A percentile compares a stretch with the other conserved stretches of the same genome.
These are phyloP conservation scores for Bocquillonia castaneifolia DNA, from an alignment of 441 rosid genomes.

Conservation along the genomic window DNA sequence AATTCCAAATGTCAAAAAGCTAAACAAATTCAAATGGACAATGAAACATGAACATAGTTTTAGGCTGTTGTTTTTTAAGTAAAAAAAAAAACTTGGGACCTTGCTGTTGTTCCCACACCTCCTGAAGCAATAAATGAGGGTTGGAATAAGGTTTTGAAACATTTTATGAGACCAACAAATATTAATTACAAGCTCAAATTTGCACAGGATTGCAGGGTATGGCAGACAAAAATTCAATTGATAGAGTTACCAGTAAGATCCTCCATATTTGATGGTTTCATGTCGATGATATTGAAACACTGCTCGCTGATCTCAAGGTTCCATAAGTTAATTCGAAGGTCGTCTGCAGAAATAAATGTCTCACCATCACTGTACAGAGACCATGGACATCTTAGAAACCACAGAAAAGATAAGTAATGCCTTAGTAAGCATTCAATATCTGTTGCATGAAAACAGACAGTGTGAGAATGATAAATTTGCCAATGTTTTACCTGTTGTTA, in stretches of 20 bases:
- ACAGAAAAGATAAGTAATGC: background rate
- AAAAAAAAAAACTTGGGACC: background rate
- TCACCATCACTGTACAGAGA: slow-evolving; percentile 61
- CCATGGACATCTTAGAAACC: slow-evolving; percentile 26
- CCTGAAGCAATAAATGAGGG: background rate
- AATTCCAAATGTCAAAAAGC: background rate
- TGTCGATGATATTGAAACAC: slow-evolving; percentile 70
- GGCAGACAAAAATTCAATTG: background rate
- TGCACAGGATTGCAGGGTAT: background rate
- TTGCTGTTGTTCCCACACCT: too few species aligned
- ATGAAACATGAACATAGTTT: background rate
- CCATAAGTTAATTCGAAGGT: slow-evolving; percentile 71
- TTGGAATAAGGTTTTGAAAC: background rate
- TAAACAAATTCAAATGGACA: background rate
- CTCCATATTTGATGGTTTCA: slow-evolving; percentile 67
- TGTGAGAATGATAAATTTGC: background rate
- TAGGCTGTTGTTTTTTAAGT: background rate
- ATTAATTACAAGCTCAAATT: background rate
- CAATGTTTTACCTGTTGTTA: slow-evolving; percentile 66
- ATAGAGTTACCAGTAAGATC: slow-evolving; percentile 57
- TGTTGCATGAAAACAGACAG: background rate
- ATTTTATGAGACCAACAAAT: background rate
- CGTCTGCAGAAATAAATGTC: slow-evolving; percentile 76
- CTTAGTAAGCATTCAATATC: background rate
- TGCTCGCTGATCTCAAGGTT: slow-evolving; percentile 60